Conservation (phyloP, 495 filamentous ascomycete genomes). For the Neurospora sp. region DNA sequence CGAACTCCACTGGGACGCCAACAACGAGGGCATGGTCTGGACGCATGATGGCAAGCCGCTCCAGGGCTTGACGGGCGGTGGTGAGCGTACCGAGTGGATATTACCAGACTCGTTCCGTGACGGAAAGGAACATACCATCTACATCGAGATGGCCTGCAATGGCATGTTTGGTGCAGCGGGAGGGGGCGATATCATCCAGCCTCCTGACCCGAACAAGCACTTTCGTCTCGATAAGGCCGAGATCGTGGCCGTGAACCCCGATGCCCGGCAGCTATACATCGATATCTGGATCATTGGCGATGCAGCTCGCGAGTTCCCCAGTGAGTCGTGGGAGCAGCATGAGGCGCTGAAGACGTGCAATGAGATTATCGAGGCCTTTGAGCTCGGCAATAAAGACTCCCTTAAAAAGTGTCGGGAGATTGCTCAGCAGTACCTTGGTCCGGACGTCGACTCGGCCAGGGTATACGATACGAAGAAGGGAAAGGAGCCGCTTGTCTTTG, state of each 20-base stretch:
- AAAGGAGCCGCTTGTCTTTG: slow-evolving; percentile 66
- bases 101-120: slow-evolving; percentile 71
- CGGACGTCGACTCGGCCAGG: slow-evolving; percentile 66
- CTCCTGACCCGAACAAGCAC: slow-evolving; percentile 71
- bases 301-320: slow-evolving; percentile 69
- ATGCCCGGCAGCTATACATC: slow-evolving; percentile 71
- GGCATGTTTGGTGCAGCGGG: slow-evolving; percentile 93
- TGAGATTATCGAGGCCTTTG: slow-evolving; percentile 80
- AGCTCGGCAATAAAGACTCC: slow-evolving; percentile 65
- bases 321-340: slow-evolving; percentile 77
- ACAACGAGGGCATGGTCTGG: slow-evolving; percentile 88
- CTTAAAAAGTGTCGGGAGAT: slow-evolving; percentile 72
- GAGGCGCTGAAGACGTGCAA: slow-evolving; percentile 74
- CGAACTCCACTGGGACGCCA: slow-evolving; percentile 92
- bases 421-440: slow-evolving; percentile 70
- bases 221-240: slow-evolving; percentile 70
- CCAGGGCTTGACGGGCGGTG: slow-evolving; percentile 87
- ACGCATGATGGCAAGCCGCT: slow-evolving; percentile 76
- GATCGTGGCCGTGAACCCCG: slow-evolving; percentile 79
- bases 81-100: slow-evolving; percentile 83
- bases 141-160: slow-evolving; percentile 98
- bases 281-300: slow-evolving; percentile 96
- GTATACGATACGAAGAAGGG: slow-evolving; percentile 61
- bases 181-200: slow-evolving; percentile 79
- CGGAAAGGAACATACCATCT: slow-evolving; percentile 78